Conservation (phyloP, 176 grass and related monocot species). For the Oryza meridionalis region DNA sequence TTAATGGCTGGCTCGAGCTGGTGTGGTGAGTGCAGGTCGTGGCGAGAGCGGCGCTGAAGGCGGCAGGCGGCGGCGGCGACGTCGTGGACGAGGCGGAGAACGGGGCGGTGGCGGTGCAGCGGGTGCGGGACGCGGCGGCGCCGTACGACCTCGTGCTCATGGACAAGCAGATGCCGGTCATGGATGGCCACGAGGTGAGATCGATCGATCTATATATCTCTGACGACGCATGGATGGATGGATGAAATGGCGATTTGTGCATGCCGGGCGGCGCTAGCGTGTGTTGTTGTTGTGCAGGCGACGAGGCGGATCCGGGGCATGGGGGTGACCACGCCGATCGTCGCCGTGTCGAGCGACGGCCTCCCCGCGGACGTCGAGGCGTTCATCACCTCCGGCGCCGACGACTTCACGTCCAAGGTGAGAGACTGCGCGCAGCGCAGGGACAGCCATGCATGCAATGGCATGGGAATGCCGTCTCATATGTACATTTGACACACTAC, state of each 20-base stretch:
- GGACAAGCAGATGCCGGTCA: constrained; percentile 64
- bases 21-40: constrained; percentile 37
- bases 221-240: background rate
- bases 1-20: background rate
- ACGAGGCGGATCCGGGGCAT: constrained; percentile 57
- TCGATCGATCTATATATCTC: no score
- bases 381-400: constrained; percentile 65
- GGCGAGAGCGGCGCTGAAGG: constrained; percentile 45
- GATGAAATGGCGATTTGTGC: no score
- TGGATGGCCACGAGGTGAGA: constrained; percentile 73
- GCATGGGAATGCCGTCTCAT: no score
- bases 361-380: constrained; percentile 53
- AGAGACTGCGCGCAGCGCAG: no score
- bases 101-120: constrained; percentile 53
- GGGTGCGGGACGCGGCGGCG: constrained; percentile 27
- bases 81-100: constrained; percentile 50
- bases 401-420: constrained; percentile 71
- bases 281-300: constrained; percentile 37
- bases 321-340: constrained; percentile 63
- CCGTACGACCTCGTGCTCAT: constrained; percentile 67
- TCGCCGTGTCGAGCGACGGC: constrained; percentile 64
- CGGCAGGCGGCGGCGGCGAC: constrained; percentile 13
- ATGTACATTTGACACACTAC: background rate
- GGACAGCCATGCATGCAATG: background rate
- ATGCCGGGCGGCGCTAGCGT: background rate